These are phyloP conservation scores for Sclerotinia glacialis DNA, from an alignment of 2,329 filamentous ascomycete genomes.

Conservation along the genomic window DNA sequence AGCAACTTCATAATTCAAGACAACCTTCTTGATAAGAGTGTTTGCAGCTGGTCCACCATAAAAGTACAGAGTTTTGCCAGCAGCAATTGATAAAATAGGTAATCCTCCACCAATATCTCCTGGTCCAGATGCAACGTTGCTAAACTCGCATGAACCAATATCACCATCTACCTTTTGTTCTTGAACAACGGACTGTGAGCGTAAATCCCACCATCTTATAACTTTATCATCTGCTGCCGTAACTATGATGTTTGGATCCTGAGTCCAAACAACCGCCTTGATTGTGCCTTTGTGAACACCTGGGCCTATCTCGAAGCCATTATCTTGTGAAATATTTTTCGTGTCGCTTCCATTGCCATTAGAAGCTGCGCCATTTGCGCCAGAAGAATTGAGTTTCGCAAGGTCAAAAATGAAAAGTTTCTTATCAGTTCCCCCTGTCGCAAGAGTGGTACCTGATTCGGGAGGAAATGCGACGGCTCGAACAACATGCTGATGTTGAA, in stretches of 20 bases:
- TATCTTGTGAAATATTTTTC: constrained; percentile 55
- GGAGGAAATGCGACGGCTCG: constrained; percentile 87
- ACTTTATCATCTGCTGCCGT: constrained; percentile 90
- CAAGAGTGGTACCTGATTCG: constrained; percentile 77
- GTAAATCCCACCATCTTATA: constrained; percentile 91
- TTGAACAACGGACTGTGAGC: constrained; percentile 69
- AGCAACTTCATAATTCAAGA: constrained; percentile 80
- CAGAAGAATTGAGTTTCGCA: constrained; percentile 46
- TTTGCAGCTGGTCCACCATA: constrained; percentile 75
- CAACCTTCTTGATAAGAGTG: constrained; percentile 71
- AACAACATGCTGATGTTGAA: constrained; percentile 93
- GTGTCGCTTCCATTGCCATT: constrained; percentile 39
- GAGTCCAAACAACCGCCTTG: constrained; percentile 94
- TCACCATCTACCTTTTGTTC: constrained; percentile 77
- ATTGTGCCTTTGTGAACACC: constrained; percentile 83
- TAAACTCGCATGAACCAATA: constrained; percentile 91
- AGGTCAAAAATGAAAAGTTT: constrained; percentile 93
- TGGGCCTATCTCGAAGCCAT: constrained; percentile 80
- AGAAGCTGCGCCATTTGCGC: constrained; percentile 27
- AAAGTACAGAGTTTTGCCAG: constrained; percentile 92
- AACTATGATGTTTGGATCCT: constrained; percentile 81
- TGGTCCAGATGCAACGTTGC: constrained; percentile 58
- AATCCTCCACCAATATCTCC: constrained; percentile 64
- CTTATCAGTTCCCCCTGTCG: constrained; percentile 94
- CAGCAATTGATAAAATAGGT: constrained; percentile 80